Base-by-base conservation (phyloP, 306 rosid genomes). In the Quercus bicolor region DNA sequence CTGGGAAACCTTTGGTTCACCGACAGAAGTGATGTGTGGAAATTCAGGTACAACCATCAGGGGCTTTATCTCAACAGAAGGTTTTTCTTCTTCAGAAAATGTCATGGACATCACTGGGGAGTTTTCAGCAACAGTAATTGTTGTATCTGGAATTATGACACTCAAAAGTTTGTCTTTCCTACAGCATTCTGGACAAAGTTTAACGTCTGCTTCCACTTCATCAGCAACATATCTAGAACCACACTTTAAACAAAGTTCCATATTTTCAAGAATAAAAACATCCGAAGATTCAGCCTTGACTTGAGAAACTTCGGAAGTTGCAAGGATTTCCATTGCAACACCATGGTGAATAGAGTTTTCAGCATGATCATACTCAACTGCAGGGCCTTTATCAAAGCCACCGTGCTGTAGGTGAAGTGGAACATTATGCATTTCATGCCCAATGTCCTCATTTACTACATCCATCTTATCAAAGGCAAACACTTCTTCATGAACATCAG, bases 391-490 rank as follows among this genome's bases (percentile, higher is more conserved):
- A 82, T 64, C 80, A 70, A 73, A 45, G 70, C 71, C 83, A 68
- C 18, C 72, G 21, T 81, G 79, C 79, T 31, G 75, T 75, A 76
- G 69, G 64, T 84, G 77, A 51, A 70, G 77, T 65, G 88, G 73
- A n/a, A 74, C 82, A 70, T 62, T 77, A 59, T 81, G 68, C 61
- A 73, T 53, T 73, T 70, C 88, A 69, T 87, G 78, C 70, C 74
- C 77, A 62, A 59, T 28, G 43, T 78, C 82, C 84, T 80, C 87
- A 77, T 90, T 71, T 68, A 85, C 87, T 57, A 70, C 83, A 77
- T 92, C 96, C 81, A 82, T 86, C 85, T 87, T 90, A 81, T 92
- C 97, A 76, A 92, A 92, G 66, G 87, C 76, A 82, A 88, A 92
- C 71, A 92, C 73, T 78, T 90, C 97, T 69, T 92, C 96, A 24